Evolutionary conservation across 129 eudicot genomes (phyloP).

Genomic region (Helichrysum umbraculigerum): DNA sequence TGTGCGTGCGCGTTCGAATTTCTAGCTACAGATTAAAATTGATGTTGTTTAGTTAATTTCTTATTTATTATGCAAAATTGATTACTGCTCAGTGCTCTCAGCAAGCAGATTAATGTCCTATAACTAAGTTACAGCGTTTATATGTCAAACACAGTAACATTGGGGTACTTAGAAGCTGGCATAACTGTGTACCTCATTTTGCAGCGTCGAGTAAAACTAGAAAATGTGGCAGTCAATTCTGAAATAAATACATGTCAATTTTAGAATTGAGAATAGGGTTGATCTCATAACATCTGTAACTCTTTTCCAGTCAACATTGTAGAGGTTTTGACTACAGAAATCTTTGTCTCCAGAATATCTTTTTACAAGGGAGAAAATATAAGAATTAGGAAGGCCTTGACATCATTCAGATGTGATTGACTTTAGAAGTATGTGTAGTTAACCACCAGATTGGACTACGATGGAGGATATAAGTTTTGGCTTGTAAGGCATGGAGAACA

Average conservation of each 20-base stretch:
- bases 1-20: not conserved
- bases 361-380: constrained; percentile 22
- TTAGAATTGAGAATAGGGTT: constrained; percentile 1
- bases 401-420: not conserved
- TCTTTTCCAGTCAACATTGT: constrained; percentile 17
- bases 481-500: constrained; percentile 3
- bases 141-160: not conserved
- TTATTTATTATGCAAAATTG: constrained; percentile 15
- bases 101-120: not conserved
- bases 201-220: not conserved
- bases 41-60: constrained; percentile 9
- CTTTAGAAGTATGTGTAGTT: constrained; percentile 6
- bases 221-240: constrained; percentile 13
- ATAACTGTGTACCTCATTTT: not conserved
- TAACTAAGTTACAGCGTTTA: not conserved
- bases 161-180: constrained; percentile 15
- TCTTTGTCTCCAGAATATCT: not conserved
- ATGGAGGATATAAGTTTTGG: not conserved
- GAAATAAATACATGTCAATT: not conserved
- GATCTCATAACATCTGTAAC: constrained; percentile 8
- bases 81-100: constrained; percentile 9
- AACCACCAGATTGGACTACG: not conserved
- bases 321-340: constrained; percentile 15
- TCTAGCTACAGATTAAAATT: constrained; percentile 8
- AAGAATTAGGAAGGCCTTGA: not conserved